Conservation (phyloP, 2,329 filamentous ascomycete genomes). For the Curvularia sp. region DNA sequence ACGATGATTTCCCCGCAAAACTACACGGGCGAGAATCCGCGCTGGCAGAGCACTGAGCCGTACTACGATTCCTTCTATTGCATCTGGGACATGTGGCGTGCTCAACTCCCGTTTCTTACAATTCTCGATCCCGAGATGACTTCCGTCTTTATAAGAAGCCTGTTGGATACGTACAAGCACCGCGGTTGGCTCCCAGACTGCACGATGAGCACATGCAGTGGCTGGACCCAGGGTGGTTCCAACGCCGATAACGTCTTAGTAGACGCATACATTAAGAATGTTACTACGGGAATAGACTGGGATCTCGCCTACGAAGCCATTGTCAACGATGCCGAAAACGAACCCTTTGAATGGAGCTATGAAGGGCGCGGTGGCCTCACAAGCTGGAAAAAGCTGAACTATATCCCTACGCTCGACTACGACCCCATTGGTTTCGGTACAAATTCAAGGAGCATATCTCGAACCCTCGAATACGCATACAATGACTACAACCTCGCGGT, state of each 20-base stretch:
- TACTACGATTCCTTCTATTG: constrained; percentile 68
- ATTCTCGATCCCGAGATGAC: constrained; percentile 70
- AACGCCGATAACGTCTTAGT: constrained; percentile 76
- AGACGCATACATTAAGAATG: constrained; percentile 73
- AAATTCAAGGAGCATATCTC: constrained; percentile 51
- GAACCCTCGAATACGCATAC: constrained; percentile 54
- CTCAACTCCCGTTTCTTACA: constrained; percentile 70
- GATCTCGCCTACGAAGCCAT: constrained; percentile 49
- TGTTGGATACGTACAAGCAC: constrained; percentile 75
- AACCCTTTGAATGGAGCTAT: constrained; percentile 51
- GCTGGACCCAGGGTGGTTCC: constrained; percentile 77
- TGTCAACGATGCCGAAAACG: constrained; percentile 50
- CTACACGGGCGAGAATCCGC: constrained; percentile 58
- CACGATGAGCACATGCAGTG: constrained; percentile 77
- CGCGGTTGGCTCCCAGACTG: constrained; percentile 79
- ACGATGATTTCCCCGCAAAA: constrained; percentile 57
- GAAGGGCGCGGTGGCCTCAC: constrained; percentile 49
- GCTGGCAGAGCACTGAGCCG: constrained; percentile 55
- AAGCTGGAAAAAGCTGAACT: constrained; percentile 48
- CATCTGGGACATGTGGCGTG: constrained; percentile 58
- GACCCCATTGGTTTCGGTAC: constrained; percentile 55
- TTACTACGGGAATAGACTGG: constrained; percentile 56
- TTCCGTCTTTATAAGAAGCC: constrained; percentile 70
- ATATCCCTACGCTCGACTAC: constrained; percentile 51
- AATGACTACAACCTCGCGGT: constrained; percentile 66